phyloP scores from a whole-genome alignment of 148 eudicot genomes.

The Persicaria tinctoria region DNA sequence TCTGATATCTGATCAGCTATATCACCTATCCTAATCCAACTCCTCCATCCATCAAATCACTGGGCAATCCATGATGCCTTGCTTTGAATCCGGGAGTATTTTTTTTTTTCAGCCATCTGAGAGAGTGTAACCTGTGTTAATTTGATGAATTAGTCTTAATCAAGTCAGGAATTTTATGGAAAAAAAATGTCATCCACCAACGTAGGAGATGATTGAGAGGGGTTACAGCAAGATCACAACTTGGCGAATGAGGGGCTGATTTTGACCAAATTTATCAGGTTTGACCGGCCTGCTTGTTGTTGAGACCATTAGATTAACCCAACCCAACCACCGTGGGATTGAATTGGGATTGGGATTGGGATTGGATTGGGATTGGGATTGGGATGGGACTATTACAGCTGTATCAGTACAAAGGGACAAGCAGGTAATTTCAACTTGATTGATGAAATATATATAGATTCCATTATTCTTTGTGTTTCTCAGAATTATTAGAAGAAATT shows the following conservation, averaged over 20 bases:
- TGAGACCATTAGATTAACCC: neutral
- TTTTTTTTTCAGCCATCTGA: neutral
- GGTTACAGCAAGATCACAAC: constrained; percentile 17
- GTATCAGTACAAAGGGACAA: constrained; percentile 13
- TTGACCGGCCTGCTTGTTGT: constrained; percentile 14
- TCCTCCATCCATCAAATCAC: constrained; percentile 2
- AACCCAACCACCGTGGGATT: neutral
- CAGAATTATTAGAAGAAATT: neutral
- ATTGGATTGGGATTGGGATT: too few species aligned
- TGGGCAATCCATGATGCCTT: neutral
- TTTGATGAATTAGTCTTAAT: too few species aligned
- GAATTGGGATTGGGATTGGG: neutral
- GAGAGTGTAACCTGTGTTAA: too few species aligned
- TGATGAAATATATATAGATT: constrained; percentile 6
- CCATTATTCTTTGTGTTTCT: constrained; percentile 17
- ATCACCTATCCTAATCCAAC: neutral
- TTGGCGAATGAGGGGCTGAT: neutral
- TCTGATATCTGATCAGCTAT: neutral
- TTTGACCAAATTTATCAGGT: constrained; percentile 15
- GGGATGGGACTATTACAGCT: neutral
- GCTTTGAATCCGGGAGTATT: neutral
- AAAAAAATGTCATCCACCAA: neutral
- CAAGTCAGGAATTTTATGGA: neutral
- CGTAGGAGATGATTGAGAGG: neutral
- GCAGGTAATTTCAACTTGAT: neutral